Base-by-base conservation (phyloP, 768 basidiomycete species). In the Kondoa malvinella region DNA sequence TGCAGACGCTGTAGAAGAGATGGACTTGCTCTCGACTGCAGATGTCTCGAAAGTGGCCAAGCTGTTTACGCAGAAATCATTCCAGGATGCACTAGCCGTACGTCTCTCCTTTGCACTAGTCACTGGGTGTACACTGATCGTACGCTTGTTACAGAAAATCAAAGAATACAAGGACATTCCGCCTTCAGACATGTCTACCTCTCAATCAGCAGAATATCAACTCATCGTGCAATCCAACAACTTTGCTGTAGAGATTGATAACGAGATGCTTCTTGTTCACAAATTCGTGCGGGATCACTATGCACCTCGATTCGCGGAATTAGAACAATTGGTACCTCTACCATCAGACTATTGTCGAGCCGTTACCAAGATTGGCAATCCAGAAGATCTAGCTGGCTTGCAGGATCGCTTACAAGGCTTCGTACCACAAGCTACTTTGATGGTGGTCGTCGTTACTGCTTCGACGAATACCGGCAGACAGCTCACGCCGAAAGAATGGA, bases 251-350 rank as follows among this genome's bases (percentile, higher is more conserved):
- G 95, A 99, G 74, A 86, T 97, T 3, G 95, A 99, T 78, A 99
- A 99, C 73, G 95, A 99, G 77, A 89, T 96, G 66, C 81, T 99
- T 34, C 82, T 99, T 33, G 92, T 99, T 0, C 90, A 99, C 80
- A 99, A 99, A 88, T 97, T 96, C 81, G 92, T 97, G 75, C 86
- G 95, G 70, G 95, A 99, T 76, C 94, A 96, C 78, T 99, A 97
- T 76, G 84, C 87, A 0, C 82, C 87, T 31, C 88, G 90, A 71
- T 99, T 99, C 77, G 94, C 95, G 30, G 95, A 97, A 74, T 83
- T 99, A 31, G 95, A 97, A 77, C 89, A 95, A 73, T 83, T 99
- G 33, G 88, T 99, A 25, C 83, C 96, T 72, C 21, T 21, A 8
- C 88, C 95, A 4, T 81, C 84, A 62, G 88, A 92, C 81, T 97